phyloP scores from a whole-genome alignment of 257 asterid species.

The Buddleja alternifolia region DNA sequence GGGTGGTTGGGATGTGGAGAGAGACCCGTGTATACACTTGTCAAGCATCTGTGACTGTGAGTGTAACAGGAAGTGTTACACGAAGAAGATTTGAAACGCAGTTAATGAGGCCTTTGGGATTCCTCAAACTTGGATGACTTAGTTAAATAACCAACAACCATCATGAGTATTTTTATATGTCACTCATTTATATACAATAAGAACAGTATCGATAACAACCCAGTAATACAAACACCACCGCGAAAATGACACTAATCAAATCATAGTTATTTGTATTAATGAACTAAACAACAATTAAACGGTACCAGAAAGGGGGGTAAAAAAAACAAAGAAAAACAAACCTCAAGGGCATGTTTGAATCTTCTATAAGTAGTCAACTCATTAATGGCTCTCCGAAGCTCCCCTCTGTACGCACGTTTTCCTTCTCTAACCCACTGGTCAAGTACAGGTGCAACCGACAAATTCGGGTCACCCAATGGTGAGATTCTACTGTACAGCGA shows the following conservation, averaged over 20 bases:
- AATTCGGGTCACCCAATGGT: constrained; percentile 58
- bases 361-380: constrained; percentile 43
- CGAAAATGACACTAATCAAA: background rate
- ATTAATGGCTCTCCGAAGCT: constrained; percentile 36
- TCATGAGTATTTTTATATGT: too few species aligned
- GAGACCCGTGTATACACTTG: too few species aligned
- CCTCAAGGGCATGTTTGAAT: constrained; percentile 81
- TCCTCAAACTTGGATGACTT: background rate
- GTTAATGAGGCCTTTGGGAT: background rate
- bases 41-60: too few species aligned
- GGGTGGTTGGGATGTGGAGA: too few species aligned
- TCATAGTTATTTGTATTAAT: too few species aligned
- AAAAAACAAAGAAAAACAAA: constrained; percentile 14
- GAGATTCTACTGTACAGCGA: constrained; percentile 53
- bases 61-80: too few species aligned
- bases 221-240: background rate
- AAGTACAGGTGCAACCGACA: constrained; percentile 53
- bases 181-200: background rate
- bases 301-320: background rate
- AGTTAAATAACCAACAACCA: background rate
- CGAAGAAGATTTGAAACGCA: too few species aligned
- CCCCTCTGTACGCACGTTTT: constrained; percentile 29
- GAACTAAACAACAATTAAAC: background rate
- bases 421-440: constrained; percentile 67
- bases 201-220: background rate